phyloP scores from a whole-genome alignment of 2,329 filamentous ascomycete species.

The Tolypocladium capitatum region DNA sequence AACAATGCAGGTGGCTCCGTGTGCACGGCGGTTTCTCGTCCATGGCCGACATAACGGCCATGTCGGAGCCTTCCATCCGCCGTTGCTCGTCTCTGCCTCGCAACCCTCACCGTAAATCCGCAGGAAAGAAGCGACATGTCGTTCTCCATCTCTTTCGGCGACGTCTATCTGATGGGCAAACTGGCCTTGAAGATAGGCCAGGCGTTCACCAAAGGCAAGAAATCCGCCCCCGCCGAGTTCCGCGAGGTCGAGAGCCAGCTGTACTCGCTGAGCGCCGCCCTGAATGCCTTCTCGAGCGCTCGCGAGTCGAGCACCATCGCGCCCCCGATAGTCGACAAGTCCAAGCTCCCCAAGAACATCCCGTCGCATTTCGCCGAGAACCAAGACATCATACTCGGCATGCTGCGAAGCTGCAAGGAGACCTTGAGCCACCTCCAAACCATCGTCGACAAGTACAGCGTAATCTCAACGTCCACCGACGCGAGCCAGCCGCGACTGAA shows the following conservation, averaged over 20 bases:
- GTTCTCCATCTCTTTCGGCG: slow-evolving; percentile 1
- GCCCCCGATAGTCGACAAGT: background rate
- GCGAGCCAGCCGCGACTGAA: background rate
- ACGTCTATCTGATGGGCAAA: slow-evolving; percentile 2
- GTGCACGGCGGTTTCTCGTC: background rate
- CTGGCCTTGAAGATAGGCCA: slow-evolving; percentile 2
- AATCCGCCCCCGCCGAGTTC: slow-evolving; percentile 4
- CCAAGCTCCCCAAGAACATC: background rate
- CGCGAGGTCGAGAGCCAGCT: slow-evolving; percentile 4
- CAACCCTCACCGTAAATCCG: background rate
- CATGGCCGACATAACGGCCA: background rate
- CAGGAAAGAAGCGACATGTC: background rate
- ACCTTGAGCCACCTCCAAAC: background rate
- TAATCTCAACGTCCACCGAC: background rate
- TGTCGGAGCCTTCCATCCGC: background rate
- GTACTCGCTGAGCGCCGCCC: slow-evolving; percentile 4
- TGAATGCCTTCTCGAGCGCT: slow-evolving; percentile 1
- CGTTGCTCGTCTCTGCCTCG: background rate
- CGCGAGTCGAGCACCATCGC: background rate
- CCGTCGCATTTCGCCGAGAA: slow-evolving; percentile 1
- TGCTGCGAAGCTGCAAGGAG: slow-evolving; percentile 2
- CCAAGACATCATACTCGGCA: slow-evolving; percentile 2
- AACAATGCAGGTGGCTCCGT: background rate
- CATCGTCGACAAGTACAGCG: slow-evolving; percentile 1
- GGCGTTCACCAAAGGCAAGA: slow-evolving; percentile 4